Conservation (phyloP, 2,329 filamentous ascomycete genomes). For the Penicillium paneum region DNA sequence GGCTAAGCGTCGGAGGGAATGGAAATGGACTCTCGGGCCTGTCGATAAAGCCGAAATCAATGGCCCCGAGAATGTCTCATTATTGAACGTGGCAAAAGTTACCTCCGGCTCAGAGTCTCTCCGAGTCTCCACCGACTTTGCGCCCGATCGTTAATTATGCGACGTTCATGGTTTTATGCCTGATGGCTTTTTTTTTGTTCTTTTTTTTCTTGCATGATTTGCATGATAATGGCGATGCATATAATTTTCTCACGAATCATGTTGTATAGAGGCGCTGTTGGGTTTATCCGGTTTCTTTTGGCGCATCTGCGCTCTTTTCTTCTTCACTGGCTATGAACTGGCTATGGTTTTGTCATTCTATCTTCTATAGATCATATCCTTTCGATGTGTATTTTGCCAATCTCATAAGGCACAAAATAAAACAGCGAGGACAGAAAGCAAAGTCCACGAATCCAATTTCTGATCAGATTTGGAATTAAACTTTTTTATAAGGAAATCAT, state of each 20-base stretch:
- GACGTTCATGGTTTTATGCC: neutral
- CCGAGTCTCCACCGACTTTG: neutral
- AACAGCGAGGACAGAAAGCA: neutral
- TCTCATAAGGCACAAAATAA: neutral
- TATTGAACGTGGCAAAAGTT: neutral
- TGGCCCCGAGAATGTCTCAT: constrained; percentile 3
- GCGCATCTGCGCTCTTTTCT: neutral
- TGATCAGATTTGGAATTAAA: no score
- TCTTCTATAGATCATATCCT: constrained; percentile 3
- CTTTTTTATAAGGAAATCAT: no score
- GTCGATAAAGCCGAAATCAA: constrained; percentile 24
- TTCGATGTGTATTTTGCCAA: neutral
- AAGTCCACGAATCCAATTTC: neutral
- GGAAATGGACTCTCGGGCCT: constrained; percentile 57
- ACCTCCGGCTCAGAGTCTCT: neutral
- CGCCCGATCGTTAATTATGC: constrained; percentile 2
- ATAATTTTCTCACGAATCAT: constrained; percentile 20
- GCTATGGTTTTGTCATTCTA: neutral
- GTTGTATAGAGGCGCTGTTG: constrained; percentile 21
- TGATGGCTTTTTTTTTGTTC: constrained; percentile 1
- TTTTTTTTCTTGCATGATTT: neutral
- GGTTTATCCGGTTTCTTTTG: neutral
- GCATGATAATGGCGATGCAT: constrained; percentile 19
- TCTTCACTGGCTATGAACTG: neutral
- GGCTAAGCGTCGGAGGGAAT: constrained; percentile 53